Evolutionary conservation across 805 yeast genomes (phyloP), one percentile per base, ranked within the genome.

Genomic region (Starmerella sp.): DNA sequence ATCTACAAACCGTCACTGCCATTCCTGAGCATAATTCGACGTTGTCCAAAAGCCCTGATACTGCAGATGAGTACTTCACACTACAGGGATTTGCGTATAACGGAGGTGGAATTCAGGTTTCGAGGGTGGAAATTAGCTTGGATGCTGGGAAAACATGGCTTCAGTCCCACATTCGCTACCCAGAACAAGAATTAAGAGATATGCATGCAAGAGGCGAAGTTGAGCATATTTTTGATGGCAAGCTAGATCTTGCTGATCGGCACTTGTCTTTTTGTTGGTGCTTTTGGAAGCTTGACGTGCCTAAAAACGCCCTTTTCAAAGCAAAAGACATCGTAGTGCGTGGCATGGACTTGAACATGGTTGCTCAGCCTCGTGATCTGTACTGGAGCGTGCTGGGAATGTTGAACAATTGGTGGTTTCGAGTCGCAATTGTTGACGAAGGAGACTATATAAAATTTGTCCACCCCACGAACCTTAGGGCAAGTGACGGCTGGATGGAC

Each of bases 351-450:
- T 66, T 62, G 38, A 57, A 67, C n/a, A 69, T 69, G 73, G 62
- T 59, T 15, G 62, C 61, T 10, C 72, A 69, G 53, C 73, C 73
- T 9, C 62, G 71, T 54, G 65, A 67, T 45, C 69, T 69, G 72
- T 69, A 69, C 55, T 69, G 73, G 72, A 69, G 68, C 51, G 71
- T 69, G 8, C 66, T 70, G 13, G 67, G 71, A 0, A 69, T 69
- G 73, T 55, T 67, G 55, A 69, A 68, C 50, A 69, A 69, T 48
- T 69, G 73, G 71, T 69, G 72, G 72, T 68, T 67, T 53, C 55
- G 73, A 13, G 66, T 69, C 15, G 59, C 59, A 6, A 46, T 56
- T n/a, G 38, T 48, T 5, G 52, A 58, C 67, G 71, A 32, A 60
- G 44, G 54, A 47, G 15, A 56, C 54, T 30, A 60, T 56, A 32